Base-by-base conservation (phyloP, 2,329 filamentous ascomycete genomes). In the Trichoderma oligosporum region DNA sequence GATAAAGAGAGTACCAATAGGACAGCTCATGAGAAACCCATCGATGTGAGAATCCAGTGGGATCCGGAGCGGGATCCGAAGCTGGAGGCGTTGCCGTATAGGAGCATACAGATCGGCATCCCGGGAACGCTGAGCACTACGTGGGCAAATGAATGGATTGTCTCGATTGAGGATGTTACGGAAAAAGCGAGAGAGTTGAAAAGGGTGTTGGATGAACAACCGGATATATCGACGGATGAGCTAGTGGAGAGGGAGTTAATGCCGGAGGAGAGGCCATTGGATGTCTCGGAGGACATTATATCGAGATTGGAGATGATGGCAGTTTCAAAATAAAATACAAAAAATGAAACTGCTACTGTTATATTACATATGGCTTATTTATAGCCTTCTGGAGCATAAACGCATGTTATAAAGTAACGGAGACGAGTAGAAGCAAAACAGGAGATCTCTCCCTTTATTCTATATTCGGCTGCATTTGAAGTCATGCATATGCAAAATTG, bases 91-190 rank as follows among this genome's bases (percentile, higher is more conserved):
- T 60, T 84, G 51, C 66, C 63, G 7, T 76, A 81, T 64, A 71
- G 83, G 39, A 84, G 81, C 64, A 82, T 86, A 27, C 83, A 86
- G 72, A 80, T 86, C 61, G 83, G 83, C 1, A 77, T 86, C n/a
- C 76, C 78, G 1, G 74, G 68, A 2, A 67, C 66, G 1, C 61
- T 82, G 51, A 76, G 76, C 31, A 66, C 68, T 25, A 68, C 63
- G 25, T 84, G 79, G 76, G 71, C 76, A 3, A 70, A 75, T 35
- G 71, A 81, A 39, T 79, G 78, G 74, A 80, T 85, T 62, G 69
- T 76, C 4, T 70, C 69, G 4, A 82, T 86, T 56, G 75, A 80
- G 53, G 83, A 86, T 72, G 81, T 85, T 3, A 86, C 82, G 3
- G 76, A 76, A 18, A 72, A 65, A 58, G 82, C 82, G 52, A 69